Evolutionary conservation across 2,329 filamentous ascomycete species (phyloP).

Genomic region (Fusarium sp.): DNA sequence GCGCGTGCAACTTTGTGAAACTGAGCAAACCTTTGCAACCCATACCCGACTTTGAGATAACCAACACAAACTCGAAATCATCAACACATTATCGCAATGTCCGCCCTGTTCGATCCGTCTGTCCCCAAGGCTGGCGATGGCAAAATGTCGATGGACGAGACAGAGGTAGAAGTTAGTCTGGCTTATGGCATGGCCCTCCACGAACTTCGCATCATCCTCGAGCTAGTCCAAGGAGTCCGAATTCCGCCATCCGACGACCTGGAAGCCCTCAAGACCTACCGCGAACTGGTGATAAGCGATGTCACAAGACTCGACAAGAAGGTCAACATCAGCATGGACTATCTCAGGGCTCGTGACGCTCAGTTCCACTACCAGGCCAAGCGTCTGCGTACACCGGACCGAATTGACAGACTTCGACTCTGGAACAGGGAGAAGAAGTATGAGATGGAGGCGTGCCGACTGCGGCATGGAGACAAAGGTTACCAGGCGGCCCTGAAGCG

Average conservation of each 20-base stretch:
- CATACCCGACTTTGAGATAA: background rate
- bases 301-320: constrained; percentile 17
- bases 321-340: constrained; percentile 25
- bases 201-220: constrained; percentile 26
- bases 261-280: constrained; percentile 14
- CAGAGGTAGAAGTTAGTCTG: constrained; percentile 29
- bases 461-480: constrained; percentile 22
- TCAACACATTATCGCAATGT: constrained; percentile 7
- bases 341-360: constrained; percentile 27
- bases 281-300: constrained; percentile 12
- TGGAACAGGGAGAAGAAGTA: constrained; percentile 32
- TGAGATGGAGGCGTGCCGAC: constrained; percentile 18
- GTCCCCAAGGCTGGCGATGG: constrained; percentile 24
- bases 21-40: background rate
- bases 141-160: constrained; percentile 15
- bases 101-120: constrained; percentile 24
- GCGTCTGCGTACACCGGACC: constrained; percentile 29
- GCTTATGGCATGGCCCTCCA: constrained; percentile 31
- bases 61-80: background rate
- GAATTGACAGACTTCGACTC: constrained; percentile 30
- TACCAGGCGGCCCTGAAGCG: constrained; percentile 14
- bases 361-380: constrained; percentile 34
- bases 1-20: constrained; percentile 16
- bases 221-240: constrained; percentile 13
- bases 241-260: constrained; percentile 13